These are phyloP conservation scores for Hemerocallis citrina DNA, from an alignment of 106 monocot species.

Conservation along the genomic window DNA sequence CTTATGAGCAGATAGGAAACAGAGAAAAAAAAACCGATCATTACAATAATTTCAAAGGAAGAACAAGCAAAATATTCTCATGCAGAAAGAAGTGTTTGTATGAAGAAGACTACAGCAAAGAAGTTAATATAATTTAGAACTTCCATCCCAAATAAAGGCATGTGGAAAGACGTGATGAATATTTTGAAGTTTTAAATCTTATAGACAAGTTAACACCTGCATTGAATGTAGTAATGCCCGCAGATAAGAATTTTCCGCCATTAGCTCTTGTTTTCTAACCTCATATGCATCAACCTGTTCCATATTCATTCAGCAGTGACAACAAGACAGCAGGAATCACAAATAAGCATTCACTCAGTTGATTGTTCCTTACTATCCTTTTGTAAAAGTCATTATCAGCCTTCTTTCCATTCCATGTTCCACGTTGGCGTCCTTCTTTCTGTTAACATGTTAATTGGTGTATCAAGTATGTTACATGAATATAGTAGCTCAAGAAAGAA, in stretches of 20 bases:
- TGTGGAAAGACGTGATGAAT: background rate
- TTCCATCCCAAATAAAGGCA: background rate
- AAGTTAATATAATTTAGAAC: too few relatives aligned
- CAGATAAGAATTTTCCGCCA: constrained; percentile 90
- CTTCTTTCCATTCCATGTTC: constrained; percentile 99
- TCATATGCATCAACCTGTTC: constrained; percentile 94
- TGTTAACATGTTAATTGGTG: constrained; percentile 22
- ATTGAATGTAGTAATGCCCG: constrained; percentile 81
- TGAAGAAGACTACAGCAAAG: background rate
- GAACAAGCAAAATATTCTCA: too few relatives aligned
- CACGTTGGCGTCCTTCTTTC: constrained; percentile 99
- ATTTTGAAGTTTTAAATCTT: too few relatives aligned
- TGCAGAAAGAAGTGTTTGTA: background rate
- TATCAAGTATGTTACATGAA: too few relatives aligned
- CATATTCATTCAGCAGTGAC: background rate
- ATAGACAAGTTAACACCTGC: constrained; percentile 51
- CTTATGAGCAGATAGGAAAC: too few relatives aligned
- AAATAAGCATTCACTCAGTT: background rate
- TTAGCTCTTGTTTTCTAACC: constrained; percentile 87
- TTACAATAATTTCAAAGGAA: too few relatives aligned
- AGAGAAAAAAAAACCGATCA: too few relatives aligned
- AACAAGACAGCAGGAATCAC: background rate
- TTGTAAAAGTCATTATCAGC: constrained; percentile 91
- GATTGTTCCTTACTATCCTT: constrained; percentile 72
- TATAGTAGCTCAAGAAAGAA: background rate